phyloP scores from a whole-genome alignment of 2,329 filamentous ascomycete species.

The Alternaria conjuncta region DNA sequence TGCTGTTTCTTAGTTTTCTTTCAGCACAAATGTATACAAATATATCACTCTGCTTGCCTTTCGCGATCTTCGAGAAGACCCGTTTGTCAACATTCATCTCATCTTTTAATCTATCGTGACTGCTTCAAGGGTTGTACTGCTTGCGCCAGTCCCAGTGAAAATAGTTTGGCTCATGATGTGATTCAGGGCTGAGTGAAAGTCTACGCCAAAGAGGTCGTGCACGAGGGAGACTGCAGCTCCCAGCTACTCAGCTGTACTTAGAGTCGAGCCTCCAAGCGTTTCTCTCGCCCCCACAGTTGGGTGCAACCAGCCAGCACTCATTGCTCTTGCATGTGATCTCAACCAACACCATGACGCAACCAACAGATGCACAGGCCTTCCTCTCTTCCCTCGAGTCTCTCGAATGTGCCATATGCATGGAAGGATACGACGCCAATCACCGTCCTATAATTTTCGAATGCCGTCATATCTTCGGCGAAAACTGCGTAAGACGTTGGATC shows the following conservation, averaged over 20 bases:
- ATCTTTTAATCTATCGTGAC: not conserved
- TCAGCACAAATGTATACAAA: not conserved
- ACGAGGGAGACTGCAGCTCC: not conserved
- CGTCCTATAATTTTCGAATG: not conserved
- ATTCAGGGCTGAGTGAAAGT: not conserved
- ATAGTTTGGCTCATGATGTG: not conserved
- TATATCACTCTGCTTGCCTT: not conserved
- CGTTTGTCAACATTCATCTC: not conserved
- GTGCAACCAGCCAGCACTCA: not conserved
- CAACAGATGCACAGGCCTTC: not conserved
- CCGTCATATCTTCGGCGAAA: constrained; percentile 1
- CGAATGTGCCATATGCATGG: constrained; percentile 5
- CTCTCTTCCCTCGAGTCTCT: not conserved
- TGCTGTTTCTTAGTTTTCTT: not conserved
- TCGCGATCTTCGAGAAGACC: not conserved
- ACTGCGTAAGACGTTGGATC: not conserved
- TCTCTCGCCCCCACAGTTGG: not conserved
- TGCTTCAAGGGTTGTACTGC: not conserved
- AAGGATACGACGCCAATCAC: not conserved
- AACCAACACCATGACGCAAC: not conserved
- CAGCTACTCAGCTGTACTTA: not conserved
- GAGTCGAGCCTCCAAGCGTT: not conserved
- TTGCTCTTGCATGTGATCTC: not conserved
- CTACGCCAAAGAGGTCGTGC: not conserved
- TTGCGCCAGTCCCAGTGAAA: not conserved